Evolutionary conservation across 352 stramenopile species (phyloP), one percentile per base, ranked within the genome.

Genomic region (Globisporangium mamillatum): DNA sequence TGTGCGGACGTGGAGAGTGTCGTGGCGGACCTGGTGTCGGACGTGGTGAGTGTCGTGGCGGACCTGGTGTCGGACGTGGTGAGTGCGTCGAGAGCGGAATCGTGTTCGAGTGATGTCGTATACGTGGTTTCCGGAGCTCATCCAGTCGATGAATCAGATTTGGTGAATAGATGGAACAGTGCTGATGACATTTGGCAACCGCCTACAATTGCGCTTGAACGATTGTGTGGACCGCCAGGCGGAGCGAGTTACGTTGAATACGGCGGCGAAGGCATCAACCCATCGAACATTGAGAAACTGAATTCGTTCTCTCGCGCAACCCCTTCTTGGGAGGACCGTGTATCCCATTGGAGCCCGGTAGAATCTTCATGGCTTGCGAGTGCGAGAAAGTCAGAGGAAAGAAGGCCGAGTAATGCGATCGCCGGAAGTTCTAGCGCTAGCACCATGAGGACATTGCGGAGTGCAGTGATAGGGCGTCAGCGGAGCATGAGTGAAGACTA

Each of bases 401-500:
- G 24, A 58, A 36, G 18, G 5, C 3, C 44, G 5, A 22, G 9
- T 6, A 18, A 16, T n/a, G 20, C 8, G 8, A 56, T 36, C 9
- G 4, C 60, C 9, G 60, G 36, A 50, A 46, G 18, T 34, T 2
- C 50, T 7, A 62, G 38, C 6, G 53, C 34, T 3, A 67, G 54
- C 41, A 52, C 44, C 5, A 53, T 71, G 22, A 53, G 32, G 2
- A 54, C 64, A 5, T 20, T 71, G 50, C 60, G 66, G 4, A 52
- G 41, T 12, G 60, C 60, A 60, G 60, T 71, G 22, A 61, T 67
- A 38, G 60, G 66, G 9, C 66, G 66, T 10, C 50, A 59, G 44
- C 60, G 44, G 4, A 71, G 66, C 38, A 68, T 71, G 60, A 68
- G 61, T 34, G 66, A 71, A 53, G 66, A 71, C 9, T 71, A 71